phyloP scores from a whole-genome alignment of 371 early-diverging fungal genomes.

The Saksenaea vasiformis region DNA sequence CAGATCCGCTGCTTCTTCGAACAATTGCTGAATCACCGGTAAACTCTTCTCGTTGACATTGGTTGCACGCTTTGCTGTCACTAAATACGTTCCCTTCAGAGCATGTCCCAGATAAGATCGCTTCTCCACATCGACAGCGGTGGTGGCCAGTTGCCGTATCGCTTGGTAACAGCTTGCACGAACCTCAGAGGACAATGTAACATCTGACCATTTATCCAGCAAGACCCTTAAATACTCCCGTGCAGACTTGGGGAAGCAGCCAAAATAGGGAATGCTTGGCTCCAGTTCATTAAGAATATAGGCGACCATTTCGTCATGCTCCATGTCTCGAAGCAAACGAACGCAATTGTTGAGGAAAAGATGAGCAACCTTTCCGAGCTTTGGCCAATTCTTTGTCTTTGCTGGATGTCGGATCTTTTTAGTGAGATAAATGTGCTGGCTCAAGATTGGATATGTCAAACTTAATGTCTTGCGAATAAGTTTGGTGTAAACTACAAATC shows the following conservation, averaged over 20 bases:
- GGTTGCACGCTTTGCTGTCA: slow-evolving; percentile 76
- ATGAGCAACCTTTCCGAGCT: slow-evolving; percentile 72
- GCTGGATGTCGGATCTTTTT: slow-evolving; percentile 56
- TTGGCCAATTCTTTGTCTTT: slow-evolving; percentile 74
- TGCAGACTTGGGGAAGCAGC: slow-evolving; percentile 79
- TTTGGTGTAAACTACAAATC: slow-evolving; percentile 70
- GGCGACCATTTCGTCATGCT: slow-evolving; percentile 77
- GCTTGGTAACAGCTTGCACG: slow-evolving; percentile 59
- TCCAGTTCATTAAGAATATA: slow-evolving; percentile 80
- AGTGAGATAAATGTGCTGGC: slow-evolving; percentile 56
- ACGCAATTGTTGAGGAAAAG: slow-evolving; percentile 75
- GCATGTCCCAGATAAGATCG: slow-evolving; percentile 47
- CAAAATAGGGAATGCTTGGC: slow-evolving; percentile 73
- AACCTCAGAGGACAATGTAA: slow-evolving; percentile 62
- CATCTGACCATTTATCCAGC: slow-evolving; percentile 67
- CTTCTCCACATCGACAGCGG: slow-evolving; percentile 36
- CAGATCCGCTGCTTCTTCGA: slow-evolving; percentile 85
- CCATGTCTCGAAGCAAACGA: slow-evolving; percentile 74
- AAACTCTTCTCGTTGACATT: slow-evolving; percentile 74
- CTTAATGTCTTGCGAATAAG: slow-evolving; percentile 64
- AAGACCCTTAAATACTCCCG: slow-evolving; percentile 78
- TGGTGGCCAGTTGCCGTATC: slow-evolving; percentile 27
- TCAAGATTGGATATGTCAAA: slow-evolving; percentile 58
- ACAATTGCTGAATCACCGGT: slow-evolving; percentile 79
- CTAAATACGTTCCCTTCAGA: slow-evolving; percentile 76